A percentile compares a stretch with the other conserved stretches of the same genome.
Evolutionary conservation across 352 stramenopile genomes (phyloP).

Genomic region (Globisporangium orthogonon): DNA sequence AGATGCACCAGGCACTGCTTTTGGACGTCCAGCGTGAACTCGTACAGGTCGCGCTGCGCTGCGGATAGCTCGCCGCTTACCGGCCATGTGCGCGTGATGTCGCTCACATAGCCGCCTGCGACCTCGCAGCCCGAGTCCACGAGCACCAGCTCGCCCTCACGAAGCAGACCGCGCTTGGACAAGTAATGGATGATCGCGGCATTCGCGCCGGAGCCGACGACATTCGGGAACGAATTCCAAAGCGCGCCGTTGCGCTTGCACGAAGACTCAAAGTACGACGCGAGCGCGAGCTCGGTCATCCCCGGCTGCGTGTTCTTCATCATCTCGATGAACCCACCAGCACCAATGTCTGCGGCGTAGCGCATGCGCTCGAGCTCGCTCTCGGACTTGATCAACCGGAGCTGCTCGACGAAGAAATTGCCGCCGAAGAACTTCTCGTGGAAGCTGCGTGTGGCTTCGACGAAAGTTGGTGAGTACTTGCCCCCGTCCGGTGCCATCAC

Average conservation of each 20-base stretch:
- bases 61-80: slow-evolving; percentile 36
- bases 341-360: slow-evolving; percentile 60
- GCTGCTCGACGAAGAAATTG: slow-evolving; percentile 66
- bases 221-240: slow-evolving; percentile 78
- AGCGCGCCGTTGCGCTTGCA: slow-evolving; percentile 71
- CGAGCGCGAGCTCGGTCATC: slow-evolving; percentile 71
- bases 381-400: slow-evolving; percentile 69
- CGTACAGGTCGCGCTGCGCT: slow-evolving; percentile 60
- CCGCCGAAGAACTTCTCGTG: slow-evolving; percentile 70
- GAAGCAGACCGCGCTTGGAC: slow-evolving; percentile 56
- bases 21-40: slow-evolving; percentile 74
- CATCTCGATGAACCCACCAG: slow-evolving; percentile 66
- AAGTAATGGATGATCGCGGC: slow-evolving; percentile 84
- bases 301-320: slow-evolving; percentile 56
- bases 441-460: slow-evolving; percentile 52
- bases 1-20: slow-evolving; percentile 64
- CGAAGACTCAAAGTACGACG: slow-evolving; percentile 58
- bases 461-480: slow-evolving; percentile 43
- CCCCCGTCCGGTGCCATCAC: slow-evolving; percentile 55
- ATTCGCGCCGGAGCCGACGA: slow-evolving; percentile 72
- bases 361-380: slow-evolving; percentile 73
- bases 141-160: slow-evolving; percentile 68
- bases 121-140: slow-evolving; percentile 82
- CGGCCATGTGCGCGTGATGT: slow-evolving; percentile 81
- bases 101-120: slow-evolving; percentile 67